Evolutionary conservation across 176 grass and related monocot species (phyloP), one percentile per base, ranked within the genome.

Genomic region (Alopecurus myosuroides): DNA sequence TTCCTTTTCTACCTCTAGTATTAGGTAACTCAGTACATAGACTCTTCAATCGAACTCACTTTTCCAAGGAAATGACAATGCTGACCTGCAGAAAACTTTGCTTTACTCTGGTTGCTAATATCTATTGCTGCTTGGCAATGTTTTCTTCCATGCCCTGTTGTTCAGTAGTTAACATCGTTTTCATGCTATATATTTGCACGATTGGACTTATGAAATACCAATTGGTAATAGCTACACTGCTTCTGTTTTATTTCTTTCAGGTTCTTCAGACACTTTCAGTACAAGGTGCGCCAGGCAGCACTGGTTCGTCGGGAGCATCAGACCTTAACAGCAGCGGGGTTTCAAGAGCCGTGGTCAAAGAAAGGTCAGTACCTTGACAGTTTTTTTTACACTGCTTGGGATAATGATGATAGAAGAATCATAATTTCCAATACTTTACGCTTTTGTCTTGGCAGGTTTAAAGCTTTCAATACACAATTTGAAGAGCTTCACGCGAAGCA

Each of bases 201-300:
- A 44, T 74, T 53, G 33, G 57, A 45, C 9, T 53, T 65, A 41
- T 77, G 1, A 44, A 82, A 49, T 70, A 63, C 36, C 74, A 66
- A 44, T 81, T 85, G 58, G 29, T 30, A 65, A 35, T 63, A 41
- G 14, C 82, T 83, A 23, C 26, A 52, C 66, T 88, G 61, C 49
- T 74, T 37, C 49, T 91, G 37, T 79, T 68, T 62, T 77, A 74
- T 74, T 49, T 74, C 25, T 74, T 77, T 79, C 80, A 98, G 97
- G 94, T 98, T 88, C 86, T 95, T 74, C 97, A 98, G 77, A 90
- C 93, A 82, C 93, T 98, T 66, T 90, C 97, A 5, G 86, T 93
- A 78, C 93, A 98, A 95, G 93, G 93, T 66, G 83, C 84, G 1
- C 17, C 71, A 51, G 89, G 74, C 69, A 89, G 85, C 68, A 85